Evolutionary conservation across 2,329 filamentous ascomycete species (phyloP).

Genomic region (Fusarium torulosum): DNA sequence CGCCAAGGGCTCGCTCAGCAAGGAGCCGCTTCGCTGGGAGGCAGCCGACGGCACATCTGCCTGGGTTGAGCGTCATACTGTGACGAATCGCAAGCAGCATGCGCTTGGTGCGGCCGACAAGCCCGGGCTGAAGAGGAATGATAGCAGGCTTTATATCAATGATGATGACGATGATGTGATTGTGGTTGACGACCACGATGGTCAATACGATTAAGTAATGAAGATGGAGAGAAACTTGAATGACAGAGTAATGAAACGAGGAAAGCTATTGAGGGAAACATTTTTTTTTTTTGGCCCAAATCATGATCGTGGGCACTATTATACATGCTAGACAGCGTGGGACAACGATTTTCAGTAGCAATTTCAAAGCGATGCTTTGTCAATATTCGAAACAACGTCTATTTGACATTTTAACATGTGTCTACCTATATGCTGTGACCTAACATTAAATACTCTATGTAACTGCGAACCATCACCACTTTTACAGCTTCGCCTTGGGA

Average conservation of each 20-base stretch:
- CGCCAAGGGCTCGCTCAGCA: conserved; percentile 28
- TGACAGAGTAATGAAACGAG: conserved; percentile 4
- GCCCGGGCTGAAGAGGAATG: conserved; percentile 41
- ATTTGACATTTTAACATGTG: conserved; percentile 1
- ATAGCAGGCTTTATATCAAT: conserved; percentile 46
- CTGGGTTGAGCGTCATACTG: conserved; percentile 55
- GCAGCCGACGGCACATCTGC: conserved; percentile 52
- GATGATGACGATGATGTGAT: conserved; percentile 48
- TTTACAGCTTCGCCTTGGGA: conserved; percentile 67
- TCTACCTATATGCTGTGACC: neutral
- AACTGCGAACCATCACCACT: neutral
- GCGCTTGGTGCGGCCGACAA: conserved; percentile 12
- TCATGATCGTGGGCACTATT: neutral
- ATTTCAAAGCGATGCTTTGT: conserved; percentile 27
- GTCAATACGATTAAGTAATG: conserved; percentile 41
- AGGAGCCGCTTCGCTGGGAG: conserved; percentile 53
- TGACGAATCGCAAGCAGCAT: conserved; percentile 41
- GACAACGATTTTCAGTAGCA: conserved; percentile 14
- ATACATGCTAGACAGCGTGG: conserved; percentile 19
- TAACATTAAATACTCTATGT: conserved; percentile 1
- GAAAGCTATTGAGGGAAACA: neutral
- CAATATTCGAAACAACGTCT: conserved; percentile 21
- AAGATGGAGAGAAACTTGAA: neutral
- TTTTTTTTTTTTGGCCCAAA: neutral
- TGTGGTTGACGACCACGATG: conserved; percentile 44